Evolutionary conservation across 345 rosid species (phyloP), one percentile per base, ranked within the genome.

Genomic region (Garcia nutans): DNA sequence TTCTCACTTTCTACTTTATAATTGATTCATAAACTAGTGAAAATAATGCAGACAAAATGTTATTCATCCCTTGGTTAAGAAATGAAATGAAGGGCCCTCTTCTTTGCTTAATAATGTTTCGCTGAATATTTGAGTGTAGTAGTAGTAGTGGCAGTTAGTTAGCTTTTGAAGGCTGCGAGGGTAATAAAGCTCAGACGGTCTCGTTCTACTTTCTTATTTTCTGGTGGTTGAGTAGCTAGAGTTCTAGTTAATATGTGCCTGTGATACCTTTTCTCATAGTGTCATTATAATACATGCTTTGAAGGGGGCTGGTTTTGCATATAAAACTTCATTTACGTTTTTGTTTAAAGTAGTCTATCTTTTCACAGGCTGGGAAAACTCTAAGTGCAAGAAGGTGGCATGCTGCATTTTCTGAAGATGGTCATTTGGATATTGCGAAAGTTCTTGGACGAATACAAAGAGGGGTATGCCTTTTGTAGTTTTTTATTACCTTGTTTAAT

Each of bases 321-420:
- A 10, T n/a, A 11, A 24, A 28, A 13, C 57, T 47, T 17, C 52
- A 66, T 24, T 49, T 26, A 45, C 33, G 10, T 8, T n/a, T 3
- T 7, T 56, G 42, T 58, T 58, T 10, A 15, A 63, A 74, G 41
- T 28, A 5, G 9, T 23, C 13, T 31, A 5, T 63, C 70, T 63
- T 72, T 78, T 62, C 47, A 58, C 84, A 95, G 99, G 88, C 92
- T 65, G 99, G 99, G 54, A 93, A 90, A 79, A 95, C 98, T 62
- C 92, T 95, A 44, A 90, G 99, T 78, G 88, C 87, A 59, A 90
- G 98, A 84, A 91, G 92, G 78, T 95, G 99, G 97, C 89, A 93
- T 75, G 88, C 97, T 41, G 91, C 94, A 1, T 93, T 95, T 77
- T 88, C 98, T 1, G 84, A 84, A 83, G 90, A 93, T 75, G 99